Evolutionary conservation across 1,139 yeast species (phyloP).

Genomic region (Pichia sp.): DNA sequence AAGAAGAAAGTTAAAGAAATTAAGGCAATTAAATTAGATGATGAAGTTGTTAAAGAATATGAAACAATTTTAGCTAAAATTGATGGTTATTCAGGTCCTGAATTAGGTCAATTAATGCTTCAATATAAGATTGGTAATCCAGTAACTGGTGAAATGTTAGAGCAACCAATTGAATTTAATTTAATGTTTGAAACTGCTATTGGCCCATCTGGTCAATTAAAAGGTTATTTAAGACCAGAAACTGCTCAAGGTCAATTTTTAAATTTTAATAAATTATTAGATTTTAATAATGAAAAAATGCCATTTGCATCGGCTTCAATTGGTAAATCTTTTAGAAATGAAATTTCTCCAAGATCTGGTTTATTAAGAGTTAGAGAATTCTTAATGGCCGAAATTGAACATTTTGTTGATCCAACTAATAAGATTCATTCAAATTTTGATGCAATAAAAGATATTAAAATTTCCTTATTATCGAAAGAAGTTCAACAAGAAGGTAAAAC

Average conservation of each 20-base stretch:
- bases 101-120: constrained; percentile 80
- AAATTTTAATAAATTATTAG: constrained; percentile 88
- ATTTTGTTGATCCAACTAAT: constrained; percentile 88
- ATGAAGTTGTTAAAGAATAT: constrained; percentile 69
- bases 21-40: constrained; percentile 81
- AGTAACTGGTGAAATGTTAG: constrained; percentile 76
- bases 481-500: constrained; percentile 85
- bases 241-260: constrained; percentile 99
- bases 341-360: constrained; percentile 97
- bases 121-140: constrained; percentile 87
- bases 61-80: constrained; percentile 85
- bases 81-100: constrained; percentile 91
- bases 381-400: constrained; percentile 99
- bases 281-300: constrained; percentile 92
- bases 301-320: constrained; percentile 99
- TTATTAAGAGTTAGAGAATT: constrained; percentile 96
- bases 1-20: constrained; percentile 97
- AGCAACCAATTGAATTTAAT: constrained; percentile 91
- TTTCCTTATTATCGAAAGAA: constrained; percentile 76
- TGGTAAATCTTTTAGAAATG: constrained; percentile 98
- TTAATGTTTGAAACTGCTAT: constrained; percentile 99
- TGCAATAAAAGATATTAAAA: constrained; percentile 65
- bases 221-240: constrained; percentile 96
- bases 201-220: constrained; percentile 95
- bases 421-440: constrained; percentile 77